phyloP scores from a whole-genome alignment of 371 early-diverging fungal genomes.

The Mortierella sp. region DNA sequence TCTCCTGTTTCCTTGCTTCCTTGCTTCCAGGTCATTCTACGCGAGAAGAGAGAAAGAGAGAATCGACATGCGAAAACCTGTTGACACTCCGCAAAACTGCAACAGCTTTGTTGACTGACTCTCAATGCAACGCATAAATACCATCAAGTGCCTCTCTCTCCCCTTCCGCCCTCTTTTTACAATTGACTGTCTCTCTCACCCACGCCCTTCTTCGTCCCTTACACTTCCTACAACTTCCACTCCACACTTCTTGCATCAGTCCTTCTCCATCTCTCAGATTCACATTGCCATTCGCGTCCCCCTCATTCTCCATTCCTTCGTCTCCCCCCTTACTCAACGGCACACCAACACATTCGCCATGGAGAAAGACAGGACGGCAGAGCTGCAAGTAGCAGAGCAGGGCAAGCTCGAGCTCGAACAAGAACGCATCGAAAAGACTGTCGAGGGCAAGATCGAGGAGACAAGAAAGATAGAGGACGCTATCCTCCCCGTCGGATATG shows the following conservation, averaged over 20 bases:
- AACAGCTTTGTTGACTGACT: background rate
- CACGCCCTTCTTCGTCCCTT: too few species aligned
- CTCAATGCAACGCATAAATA: slow-evolving; percentile 8
- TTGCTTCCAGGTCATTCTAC: background rate
- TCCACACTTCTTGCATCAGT: slow-evolving; percentile 2
- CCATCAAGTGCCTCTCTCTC: slow-evolving; percentile 10
- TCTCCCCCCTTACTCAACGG: background rate
- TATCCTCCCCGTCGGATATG: slow-evolving; percentile 20
- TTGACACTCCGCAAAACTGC: background rate
- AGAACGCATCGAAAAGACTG: background rate
- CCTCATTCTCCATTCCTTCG: background rate
- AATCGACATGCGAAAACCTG: background rate
- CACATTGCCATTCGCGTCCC: background rate
- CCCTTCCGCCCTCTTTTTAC: slow-evolving; percentile 14
- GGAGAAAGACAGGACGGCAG: slow-evolving; percentile 20
- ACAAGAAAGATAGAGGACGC: background rate
- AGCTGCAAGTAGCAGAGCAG: slow-evolving; percentile 31
- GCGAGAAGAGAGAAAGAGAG: background rate
- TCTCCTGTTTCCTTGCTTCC: slow-evolving; percentile 14
- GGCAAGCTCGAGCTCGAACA: background rate
- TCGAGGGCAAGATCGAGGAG: background rate
- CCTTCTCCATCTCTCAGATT: background rate
- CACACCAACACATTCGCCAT: background rate
- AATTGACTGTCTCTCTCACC: background rate
- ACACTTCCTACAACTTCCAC: too few species aligned